Evolutionary conservation across 2,329 filamentous ascomycete genomes (phyloP).

Genomic region (Fusarium poae): DNA sequence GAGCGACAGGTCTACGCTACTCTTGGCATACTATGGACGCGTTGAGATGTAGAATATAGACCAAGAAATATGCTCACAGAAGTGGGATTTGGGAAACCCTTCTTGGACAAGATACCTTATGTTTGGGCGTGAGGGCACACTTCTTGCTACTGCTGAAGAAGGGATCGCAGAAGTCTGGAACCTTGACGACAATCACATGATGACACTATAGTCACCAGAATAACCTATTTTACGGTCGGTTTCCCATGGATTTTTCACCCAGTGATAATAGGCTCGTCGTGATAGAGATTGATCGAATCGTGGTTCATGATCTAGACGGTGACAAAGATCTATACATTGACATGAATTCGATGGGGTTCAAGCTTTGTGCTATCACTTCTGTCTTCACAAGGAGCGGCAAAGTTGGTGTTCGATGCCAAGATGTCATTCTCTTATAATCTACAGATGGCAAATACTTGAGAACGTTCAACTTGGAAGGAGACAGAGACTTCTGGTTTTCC

Average conservation of each 20-base stretch:
- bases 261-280: not conserved
- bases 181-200: not conserved
- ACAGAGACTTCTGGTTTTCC: not conserved
- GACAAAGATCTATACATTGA: not conserved
- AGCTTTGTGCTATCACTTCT: accelerated
- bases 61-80: not conserved
- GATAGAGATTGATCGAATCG: not conserved
- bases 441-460: too few species aligned
- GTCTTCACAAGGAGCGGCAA: not conserved
- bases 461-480: too few species aligned
- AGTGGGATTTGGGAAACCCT: not conserved
- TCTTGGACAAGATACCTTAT: accelerated
- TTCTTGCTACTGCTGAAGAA: not conserved
- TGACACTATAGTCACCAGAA: not conserved
- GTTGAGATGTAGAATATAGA: not conserved
- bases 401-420: too few species aligned
- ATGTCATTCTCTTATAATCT: too few species aligned
- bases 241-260: not conserved
- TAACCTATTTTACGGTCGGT: too few species aligned
- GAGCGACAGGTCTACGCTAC: not conserved
- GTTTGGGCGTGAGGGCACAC: not conserved
- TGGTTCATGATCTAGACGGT: not conserved
- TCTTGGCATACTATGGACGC: not conserved
- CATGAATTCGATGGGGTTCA: accelerated
- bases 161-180: not conserved